Evolutionary conservation across 352 stramenopile genomes (phyloP).

Genomic region (Aphanomyces cochlioides): DNA sequence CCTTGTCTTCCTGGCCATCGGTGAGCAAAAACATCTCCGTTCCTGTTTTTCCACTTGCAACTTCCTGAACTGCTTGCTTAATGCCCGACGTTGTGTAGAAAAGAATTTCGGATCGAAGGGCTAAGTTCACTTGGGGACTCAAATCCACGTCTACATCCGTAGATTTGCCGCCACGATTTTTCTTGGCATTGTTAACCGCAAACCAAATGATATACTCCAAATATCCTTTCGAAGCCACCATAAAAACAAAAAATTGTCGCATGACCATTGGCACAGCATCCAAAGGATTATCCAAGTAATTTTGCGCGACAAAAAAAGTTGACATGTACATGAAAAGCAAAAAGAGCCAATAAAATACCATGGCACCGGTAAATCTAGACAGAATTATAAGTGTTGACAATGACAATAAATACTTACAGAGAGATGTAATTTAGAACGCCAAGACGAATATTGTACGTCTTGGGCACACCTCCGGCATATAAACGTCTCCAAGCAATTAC

Average conservation of each 20-base stretch:
- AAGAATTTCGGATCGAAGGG: slow-evolving; percentile 81
- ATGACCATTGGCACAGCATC: slow-evolving; percentile 64
- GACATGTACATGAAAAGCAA: slow-evolving; percentile 86
- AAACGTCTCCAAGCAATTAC: slow-evolving; percentile 80
- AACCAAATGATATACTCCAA: slow-evolving; percentile 89
- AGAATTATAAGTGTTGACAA: slow-evolving; percentile 15
- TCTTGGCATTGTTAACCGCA: slow-evolving; percentile 84
- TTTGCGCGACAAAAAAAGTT: slow-evolving; percentile 78
- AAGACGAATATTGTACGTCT: slow-evolving; percentile 87
- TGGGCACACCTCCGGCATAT: slow-evolving; percentile 76
- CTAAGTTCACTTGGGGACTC: slow-evolving; percentile 85
- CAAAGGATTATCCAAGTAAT: slow-evolving; percentile 46
- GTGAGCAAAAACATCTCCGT: slow-evolving; percentile 29
- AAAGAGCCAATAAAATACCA: slow-evolving; percentile 87
- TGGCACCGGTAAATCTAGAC: slow-evolving; percentile 72
- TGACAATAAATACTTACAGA: slow-evolving; percentile 48
- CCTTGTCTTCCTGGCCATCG: slow-evolving; percentile 44
- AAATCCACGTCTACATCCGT: slow-evolving; percentile 81
- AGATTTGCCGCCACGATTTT: slow-evolving; percentile 55
- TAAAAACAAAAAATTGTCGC: slow-evolving; percentile 75
- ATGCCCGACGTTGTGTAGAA: slow-evolving; percentile 89
- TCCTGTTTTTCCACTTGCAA: slow-evolving; percentile 66
- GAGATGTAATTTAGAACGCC: slow-evolving; percentile 87
- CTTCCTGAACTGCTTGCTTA: slow-evolving; percentile 75
- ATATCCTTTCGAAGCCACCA: slow-evolving; percentile 81